Evolutionary conservation across 140 eudicot species (phyloP).

Genomic region (Ambrosia hybrid): DNA sequence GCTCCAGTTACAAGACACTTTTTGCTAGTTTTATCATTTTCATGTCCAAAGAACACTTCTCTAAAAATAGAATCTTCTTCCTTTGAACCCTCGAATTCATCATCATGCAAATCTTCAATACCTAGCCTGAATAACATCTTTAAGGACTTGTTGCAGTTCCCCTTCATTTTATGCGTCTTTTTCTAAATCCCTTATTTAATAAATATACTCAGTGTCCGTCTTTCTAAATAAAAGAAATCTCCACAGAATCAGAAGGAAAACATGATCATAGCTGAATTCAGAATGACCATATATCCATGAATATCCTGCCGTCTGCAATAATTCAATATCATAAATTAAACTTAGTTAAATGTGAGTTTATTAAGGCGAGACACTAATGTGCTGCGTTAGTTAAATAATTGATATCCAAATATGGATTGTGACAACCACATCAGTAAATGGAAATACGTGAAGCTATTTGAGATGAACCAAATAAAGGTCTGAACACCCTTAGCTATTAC

Average conservation of each 20-base stretch:
- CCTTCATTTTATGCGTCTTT: constrained; percentile 33
- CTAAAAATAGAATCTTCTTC: constrained; percentile 61
- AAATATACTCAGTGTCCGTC: constrained; percentile 15
- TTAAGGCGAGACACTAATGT: not conserved
- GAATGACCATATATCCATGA: constrained; percentile 13
- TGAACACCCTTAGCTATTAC: too few species aligned
- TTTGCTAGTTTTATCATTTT: constrained; percentile 42
- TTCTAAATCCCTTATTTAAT: constrained; percentile 18
- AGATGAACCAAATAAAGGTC: too few species aligned
- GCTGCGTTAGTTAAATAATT: not conserved
- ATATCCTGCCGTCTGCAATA: constrained; percentile 29
- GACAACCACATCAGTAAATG: too few species aligned
- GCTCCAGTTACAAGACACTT: constrained; percentile 59
- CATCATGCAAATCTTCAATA: constrained; percentile 68
- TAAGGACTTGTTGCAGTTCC: constrained; percentile 37
- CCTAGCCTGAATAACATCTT: constrained; percentile 55
- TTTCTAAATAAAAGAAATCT: constrained; percentile 16
- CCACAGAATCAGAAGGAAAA: constrained; percentile 25
- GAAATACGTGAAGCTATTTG: too few species aligned
- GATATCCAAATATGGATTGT: not conserved
- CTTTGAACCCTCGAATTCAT: constrained; percentile 72
- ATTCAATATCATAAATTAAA: constrained; percentile 19
- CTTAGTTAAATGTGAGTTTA: constrained; percentile 9
- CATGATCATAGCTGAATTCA: constrained; percentile 17
- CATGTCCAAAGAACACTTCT: constrained; percentile 64